These are phyloP conservation scores for Syncephalastrum racemosum DNA, from an alignment of 371 early-diverging fungal genomes.

Conservation along the genomic window DNA sequence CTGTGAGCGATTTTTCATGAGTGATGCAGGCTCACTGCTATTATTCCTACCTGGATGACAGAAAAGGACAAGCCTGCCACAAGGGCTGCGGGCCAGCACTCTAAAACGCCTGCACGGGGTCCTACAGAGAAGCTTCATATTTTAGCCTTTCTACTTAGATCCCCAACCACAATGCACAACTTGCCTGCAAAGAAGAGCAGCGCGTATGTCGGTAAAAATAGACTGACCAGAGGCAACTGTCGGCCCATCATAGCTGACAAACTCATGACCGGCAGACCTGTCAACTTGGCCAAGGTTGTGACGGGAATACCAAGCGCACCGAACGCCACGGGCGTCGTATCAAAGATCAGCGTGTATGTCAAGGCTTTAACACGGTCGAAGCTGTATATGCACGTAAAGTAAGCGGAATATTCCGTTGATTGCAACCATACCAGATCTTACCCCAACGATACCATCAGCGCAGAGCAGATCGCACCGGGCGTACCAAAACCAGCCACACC, in stretches of 20 bases:
- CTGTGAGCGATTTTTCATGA: too few species aligned
- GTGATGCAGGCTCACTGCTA: too few species aligned
- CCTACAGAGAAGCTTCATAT: too few species aligned
- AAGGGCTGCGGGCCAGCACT: conserved; percentile 44
- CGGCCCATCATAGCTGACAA: conserved; percentile 48
- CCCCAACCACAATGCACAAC: neutral
- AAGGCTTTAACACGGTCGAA: conserved; percentile 45
- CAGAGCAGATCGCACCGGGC: conserved; percentile 49
- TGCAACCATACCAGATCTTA: conserved; percentile 12
- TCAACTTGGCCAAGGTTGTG: conserved; percentile 40
- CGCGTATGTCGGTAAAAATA: conserved; percentile 39
- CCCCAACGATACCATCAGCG: conserved; percentile 47
- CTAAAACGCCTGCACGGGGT: conserved; percentile 29
- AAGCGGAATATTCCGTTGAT: neutral
- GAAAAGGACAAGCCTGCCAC: conserved; percentile 44
- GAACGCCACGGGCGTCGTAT: conserved; percentile 44
- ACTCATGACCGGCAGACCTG: conserved; percentile 32
- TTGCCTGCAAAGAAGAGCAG: conserved; percentile 36
- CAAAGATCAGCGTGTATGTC: conserved; percentile 39
- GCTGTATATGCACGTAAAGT: conserved; percentile 10
- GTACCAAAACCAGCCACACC: conserved; percentile 49
- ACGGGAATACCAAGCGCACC: conserved; percentile 43
- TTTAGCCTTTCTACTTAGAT: too few species aligned
- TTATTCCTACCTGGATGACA: conserved; percentile 25
- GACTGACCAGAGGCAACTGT: conserved; percentile 37